Conservation (phyloP, 495 filamentous ascomycete genomes). For the Mycothermus thermophilus region DNA sequence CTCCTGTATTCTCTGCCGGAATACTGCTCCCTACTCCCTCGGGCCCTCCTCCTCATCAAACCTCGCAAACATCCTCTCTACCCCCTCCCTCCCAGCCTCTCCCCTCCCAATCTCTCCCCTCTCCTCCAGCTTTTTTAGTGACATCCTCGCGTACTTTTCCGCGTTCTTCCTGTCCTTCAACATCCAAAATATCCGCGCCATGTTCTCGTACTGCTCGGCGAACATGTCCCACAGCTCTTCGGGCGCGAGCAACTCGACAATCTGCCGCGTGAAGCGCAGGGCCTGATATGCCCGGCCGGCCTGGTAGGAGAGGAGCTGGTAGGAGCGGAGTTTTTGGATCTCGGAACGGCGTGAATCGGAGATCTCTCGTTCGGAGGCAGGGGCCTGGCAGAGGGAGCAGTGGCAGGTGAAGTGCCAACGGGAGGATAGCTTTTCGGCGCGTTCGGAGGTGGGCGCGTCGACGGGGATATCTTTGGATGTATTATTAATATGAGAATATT, state of each 20-base stretch:
- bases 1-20: no score
- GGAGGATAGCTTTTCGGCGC: constrained; percentile 15
- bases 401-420: constrained; percentile 27
- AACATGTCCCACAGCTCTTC: constrained; percentile 23
- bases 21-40: no score
- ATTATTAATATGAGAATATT: no score
- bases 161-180: constrained; percentile 22
- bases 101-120: constrained; percentile 12
- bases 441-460: constrained; percentile 16
- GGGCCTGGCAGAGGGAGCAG: constrained; percentile 25
- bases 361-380: constrained; percentile 12
- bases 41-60: constrained; percentile 10
- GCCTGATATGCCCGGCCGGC: constrained; percentile 19
- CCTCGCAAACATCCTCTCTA: constrained; percentile 7
- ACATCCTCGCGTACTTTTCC: constrained; percentile 18
- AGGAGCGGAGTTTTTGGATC: constrained; percentile 18
- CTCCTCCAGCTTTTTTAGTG: constrained; percentile 21
- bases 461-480: no score
- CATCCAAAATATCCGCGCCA: constrained; percentile 27
- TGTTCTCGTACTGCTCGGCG: constrained; percentile 26
- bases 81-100: neutral
- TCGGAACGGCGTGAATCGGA: constrained; percentile 23
- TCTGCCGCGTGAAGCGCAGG: constrained; percentile 20
- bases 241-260: constrained; percentile 17
- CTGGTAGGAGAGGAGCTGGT: constrained; percentile 22